Conservation (phyloP, 768 basidiomycete genomes). For the Gymnopilus dilepis region DNA sequence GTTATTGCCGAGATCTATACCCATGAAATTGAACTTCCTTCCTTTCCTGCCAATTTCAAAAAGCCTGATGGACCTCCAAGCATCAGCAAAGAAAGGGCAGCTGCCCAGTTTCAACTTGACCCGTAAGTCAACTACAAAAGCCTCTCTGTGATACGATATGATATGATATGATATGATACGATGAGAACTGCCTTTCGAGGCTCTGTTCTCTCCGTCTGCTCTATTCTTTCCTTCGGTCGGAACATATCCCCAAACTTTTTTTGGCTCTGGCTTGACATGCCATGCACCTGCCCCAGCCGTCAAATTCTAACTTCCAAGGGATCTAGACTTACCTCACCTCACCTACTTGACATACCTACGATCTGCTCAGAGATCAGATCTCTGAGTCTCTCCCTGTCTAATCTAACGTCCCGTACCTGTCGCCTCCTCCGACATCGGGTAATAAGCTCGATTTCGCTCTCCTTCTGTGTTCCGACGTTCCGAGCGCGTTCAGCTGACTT, state of each 20-base stretch:
- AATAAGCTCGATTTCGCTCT: background rate
- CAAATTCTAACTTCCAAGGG: no score
- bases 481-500: background rate
- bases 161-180: no score
- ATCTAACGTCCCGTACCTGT: background rate
- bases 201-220: background rate
- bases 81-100: background rate
- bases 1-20: constrained; percentile 10
- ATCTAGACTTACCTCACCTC: no score
- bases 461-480: background rate
- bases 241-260: constrained; percentile 7
- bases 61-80: background rate
- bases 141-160: background rate
- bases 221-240: constrained; percentile 10
- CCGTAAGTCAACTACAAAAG: background rate
- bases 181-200: background rate
- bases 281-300: background rate
- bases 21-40: constrained; percentile 13
- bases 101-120: background rate
- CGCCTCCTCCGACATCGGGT: constrained; percentile 1
- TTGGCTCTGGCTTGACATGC: background rate
- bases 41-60: background rate
- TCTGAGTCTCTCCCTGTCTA: no score
- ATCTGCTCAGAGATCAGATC: background rate
- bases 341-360: no score